Evolutionary conservation across 805 yeast species (phyloP), one percentile per base, ranked within the genome.

Genomic region (Wickerhamiella spandovensis): DNA sequence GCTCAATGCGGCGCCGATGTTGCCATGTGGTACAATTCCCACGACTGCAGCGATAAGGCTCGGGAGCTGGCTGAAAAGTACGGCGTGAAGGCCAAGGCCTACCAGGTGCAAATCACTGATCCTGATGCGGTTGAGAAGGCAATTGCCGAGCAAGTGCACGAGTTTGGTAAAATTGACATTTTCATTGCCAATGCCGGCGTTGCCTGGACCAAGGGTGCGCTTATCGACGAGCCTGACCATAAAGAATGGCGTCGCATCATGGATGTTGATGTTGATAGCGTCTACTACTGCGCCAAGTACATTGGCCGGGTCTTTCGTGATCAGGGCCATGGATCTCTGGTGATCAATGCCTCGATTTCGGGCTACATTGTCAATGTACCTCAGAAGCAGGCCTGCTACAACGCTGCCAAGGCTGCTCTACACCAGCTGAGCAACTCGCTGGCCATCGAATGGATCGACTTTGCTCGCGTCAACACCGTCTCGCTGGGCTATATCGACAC

Each of bases 181-280:
- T 82, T 84, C 60, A 90, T 87, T 44, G 94, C 94, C 58, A 87
- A 87, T 64, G 95, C 95, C 13, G 95, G 95, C 37, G 78, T 85
- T 46, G 80, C 87, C 13, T 86, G 94, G 94, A 73, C 78, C 20
- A 71, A 75, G 23, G 88, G 89, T 20, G 75, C 75, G 18, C 63
- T 78, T 53, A 64, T 76, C 51, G 76, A 74, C 49, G 68, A 67
- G 52, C 61, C 62, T 44, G 78, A 77, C 54, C 72, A 72, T 55
- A 67, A 68, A 49, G 79, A 78, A 58, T 88, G 92, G 89, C 70
- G 74, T 62, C 78, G 77, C 56, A 77, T 87, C 50, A 74, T 86
- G 62, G 77, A 79, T 61, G 77, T 84, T 50, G 92, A 87, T 63
- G 70, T 88, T 53, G 80, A 84, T 62, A 87, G 92, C 12, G 84